A percentile compares a stretch with the other conserved stretches of the same genome.
Conservation (phyloP, 1,284 basidiomycete genomes). For the Gymnopus androsaceus region DNA sequence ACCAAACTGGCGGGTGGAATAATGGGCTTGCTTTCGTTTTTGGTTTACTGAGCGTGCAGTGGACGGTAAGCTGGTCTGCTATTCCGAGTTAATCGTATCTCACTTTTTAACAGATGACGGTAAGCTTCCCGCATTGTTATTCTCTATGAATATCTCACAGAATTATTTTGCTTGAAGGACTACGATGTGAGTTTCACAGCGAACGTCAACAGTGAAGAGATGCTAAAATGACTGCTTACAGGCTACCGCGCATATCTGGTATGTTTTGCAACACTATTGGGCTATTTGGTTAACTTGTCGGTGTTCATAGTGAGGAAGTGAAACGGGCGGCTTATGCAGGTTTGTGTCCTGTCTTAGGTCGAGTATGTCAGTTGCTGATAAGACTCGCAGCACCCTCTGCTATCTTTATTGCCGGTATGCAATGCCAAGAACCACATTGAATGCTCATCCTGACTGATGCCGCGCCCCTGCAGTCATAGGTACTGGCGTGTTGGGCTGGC, state of each 20-base stretch:
- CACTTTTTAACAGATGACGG: conserved; percentile 57
- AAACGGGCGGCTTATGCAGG: conserved; percentile 85
- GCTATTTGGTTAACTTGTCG: too few species aligned
- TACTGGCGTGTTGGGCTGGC: conserved; percentile 82
- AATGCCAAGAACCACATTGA: conserved; percentile 12
- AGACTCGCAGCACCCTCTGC: conserved; percentile 61
- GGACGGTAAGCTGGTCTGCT: conserved; percentile 69
- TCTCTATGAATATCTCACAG: too few species aligned
- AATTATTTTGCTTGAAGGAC: too few species aligned
- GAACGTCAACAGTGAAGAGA: background rate
- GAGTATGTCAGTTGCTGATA: background rate
- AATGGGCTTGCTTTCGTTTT: conserved; percentile 85
- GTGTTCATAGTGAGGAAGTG: conserved; percentile 86
- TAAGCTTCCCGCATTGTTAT: too few species aligned
- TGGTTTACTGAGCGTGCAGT: conserved; percentile 88
- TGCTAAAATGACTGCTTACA: conserved; percentile 53
- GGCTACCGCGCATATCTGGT: conserved; percentile 89
- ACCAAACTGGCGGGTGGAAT: conserved; percentile 80
- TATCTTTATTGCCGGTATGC: conserved; percentile 79
- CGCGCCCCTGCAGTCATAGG: conserved; percentile 59
- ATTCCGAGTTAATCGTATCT: background rate
- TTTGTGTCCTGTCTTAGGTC: conserved; percentile 24
- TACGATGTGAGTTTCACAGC: conserved; percentile 1
- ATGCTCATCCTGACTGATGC: background rate
- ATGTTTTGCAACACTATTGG: too few species aligned